These are phyloP conservation scores for Boletus reticuloceps DNA, from an alignment of 768 basidiomycete genomes.

Conservation along the genomic window DNA sequence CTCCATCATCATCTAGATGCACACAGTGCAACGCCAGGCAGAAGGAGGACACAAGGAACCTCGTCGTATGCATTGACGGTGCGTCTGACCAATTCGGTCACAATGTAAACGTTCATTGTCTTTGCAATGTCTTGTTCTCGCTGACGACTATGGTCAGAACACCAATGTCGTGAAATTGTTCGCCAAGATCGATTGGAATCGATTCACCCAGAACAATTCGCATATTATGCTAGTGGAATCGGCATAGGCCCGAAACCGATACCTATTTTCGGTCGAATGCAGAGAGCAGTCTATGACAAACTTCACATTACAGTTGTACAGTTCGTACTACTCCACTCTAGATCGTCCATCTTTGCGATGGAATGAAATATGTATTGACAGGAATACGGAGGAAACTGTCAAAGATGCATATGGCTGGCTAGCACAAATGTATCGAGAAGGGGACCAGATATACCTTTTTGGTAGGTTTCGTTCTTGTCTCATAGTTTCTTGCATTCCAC, in stretches of 20 bases:
- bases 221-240: conserved; percentile 36
- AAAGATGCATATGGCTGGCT: too few relatives aligned
- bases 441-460: too few relatives aligned
- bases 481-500: too few relatives aligned
- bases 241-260: conserved; percentile 23
- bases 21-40: not conserved
- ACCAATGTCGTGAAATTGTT: conserved; percentile 36
- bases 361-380: too few relatives aligned
- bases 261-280: too few relatives aligned
- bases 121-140: not conserved
- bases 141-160: conserved; percentile 17
- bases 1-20: not conserved
- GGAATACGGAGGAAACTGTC: too few relatives aligned
- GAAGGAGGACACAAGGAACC: conserved; percentile 25
- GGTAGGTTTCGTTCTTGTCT: too few relatives aligned
- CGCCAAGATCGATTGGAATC: conserved; percentile 16
- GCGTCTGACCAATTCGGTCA: conserved; percentile 13
- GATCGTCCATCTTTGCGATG: too few relatives aligned
- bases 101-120: conserved; percentile 37
- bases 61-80: conserved; percentile 24
- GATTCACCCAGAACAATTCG: conserved; percentile 14
- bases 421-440: too few relatives aligned
- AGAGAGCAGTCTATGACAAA: too few relatives aligned
- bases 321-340: too few relatives aligned
- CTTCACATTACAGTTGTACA: too few relatives aligned